Evolutionary conservation across 2,329 filamentous ascomycete species (phyloP), one percentile per base, ranked within the genome.

Genomic region (Aureobasidium sp.): DNA sequence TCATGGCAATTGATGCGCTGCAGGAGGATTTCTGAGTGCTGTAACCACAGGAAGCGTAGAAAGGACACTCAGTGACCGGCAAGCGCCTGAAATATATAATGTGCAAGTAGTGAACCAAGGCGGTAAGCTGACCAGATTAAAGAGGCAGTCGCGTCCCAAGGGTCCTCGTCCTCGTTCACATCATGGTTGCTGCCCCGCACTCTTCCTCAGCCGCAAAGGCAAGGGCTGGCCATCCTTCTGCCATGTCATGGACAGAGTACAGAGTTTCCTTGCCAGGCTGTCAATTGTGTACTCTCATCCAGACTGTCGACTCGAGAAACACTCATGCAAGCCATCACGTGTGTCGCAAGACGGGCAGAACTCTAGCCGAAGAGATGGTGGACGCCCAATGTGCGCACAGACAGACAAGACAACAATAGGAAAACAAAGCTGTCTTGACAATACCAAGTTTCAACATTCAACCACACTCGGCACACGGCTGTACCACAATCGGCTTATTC

Each of bases 331-430:
- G 37, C 10, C 36, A 54, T 54, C 50, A 54, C 50, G 50, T 54
- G 37, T 54, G 50, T 54, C 50, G 42, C 49, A n/a, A 39, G 34
- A 10, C 25, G 13, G 36, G 16, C 36, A 42, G 27, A 21, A 42
- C 13, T 32, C 37, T 54, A 54, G 25, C 36, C 50, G 37, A 37
- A 54, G 29, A 16, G 27, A 34, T 39, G 32, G 27, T 51, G 49
- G 49, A 54, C 49, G 49, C 49, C 49, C 49, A 27, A 39, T 39
- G 49, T 42, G 50, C 41, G 53, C 53, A 57, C 53, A 45, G 53
- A 57, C 53, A 25, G 51, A 21, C 37, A 44, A 48, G 53, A 57
- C 53, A 45, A 57, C 53, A 57, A 57, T 57, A 57, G 53, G 41
- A 57, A 57, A 57, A 57, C 41, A 57, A 44, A 44, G 37, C 37